Evolutionary conservation across 2,329 filamentous ascomycete genomes (phyloP).

Genomic region (Exutisphaerella laricina): DNA sequence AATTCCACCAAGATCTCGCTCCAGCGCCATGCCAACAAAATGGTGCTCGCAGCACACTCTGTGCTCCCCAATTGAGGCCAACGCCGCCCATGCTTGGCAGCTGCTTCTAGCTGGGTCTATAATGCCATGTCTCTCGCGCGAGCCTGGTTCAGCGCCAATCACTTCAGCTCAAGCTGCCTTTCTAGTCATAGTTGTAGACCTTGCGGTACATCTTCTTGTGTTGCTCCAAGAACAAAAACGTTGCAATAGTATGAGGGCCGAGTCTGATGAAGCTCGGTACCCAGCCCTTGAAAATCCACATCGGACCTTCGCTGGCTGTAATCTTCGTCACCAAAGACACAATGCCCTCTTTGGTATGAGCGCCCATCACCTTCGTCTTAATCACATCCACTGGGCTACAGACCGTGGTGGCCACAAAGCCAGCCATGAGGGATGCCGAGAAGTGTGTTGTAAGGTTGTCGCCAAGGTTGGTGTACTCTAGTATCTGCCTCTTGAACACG

Average conservation of each 20-base stretch:
- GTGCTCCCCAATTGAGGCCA: no score
- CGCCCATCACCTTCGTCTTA: conserved; percentile 82
- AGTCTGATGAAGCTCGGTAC: conserved; percentile 68
- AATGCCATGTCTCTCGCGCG: no score
- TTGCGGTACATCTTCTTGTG: conserved; percentile 71
- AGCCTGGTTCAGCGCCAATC: not conserved
- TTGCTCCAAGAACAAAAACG: conserved; percentile 79
- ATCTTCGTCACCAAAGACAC: conserved; percentile 59
- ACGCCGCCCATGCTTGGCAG: no score
- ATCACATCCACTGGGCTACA: conserved; percentile 84
- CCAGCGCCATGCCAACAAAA: conserved; percentile 7
- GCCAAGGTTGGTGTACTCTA: conserved; percentile 58
- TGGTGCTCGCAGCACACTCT: conserved; percentile 1
- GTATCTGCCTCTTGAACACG: conserved; percentile 66
- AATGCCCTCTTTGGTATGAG: conserved; percentile 49
- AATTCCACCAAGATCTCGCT: not conserved
- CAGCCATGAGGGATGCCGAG: conserved; percentile 68
- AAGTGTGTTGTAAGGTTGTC: conserved; percentile 74
- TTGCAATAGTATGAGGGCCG: conserved; percentile 75
- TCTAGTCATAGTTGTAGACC: conserved; percentile 16
- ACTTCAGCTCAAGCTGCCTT: not conserved
- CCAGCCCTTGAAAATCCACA: conserved; percentile 89
- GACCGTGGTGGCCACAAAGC: conserved; percentile 76
- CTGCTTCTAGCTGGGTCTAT: no score
- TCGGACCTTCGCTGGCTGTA: conserved; percentile 62